Percentiles rank a stretch among this genome's conserved stretches.
These are phyloP conservation scores for Trichoderma sp. DNA, from an alignment of 2,329 filamentous ascomycete species.

Conservation along the genomic window DNA sequence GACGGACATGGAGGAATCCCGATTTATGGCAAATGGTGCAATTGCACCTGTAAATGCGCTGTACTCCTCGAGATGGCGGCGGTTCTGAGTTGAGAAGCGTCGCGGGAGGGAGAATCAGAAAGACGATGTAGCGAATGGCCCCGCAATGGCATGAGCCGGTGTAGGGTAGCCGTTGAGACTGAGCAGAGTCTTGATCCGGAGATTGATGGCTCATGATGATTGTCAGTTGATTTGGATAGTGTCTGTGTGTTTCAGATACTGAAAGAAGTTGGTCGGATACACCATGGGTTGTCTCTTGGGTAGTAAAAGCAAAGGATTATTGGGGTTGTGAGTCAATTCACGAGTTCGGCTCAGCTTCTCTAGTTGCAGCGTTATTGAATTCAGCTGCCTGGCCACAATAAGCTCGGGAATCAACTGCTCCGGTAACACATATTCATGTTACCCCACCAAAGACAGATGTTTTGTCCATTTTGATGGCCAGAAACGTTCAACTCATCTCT, in stretches of 20 bases:
- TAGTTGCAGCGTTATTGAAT: not conserved
- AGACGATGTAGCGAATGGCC: slow-evolving; percentile 41
- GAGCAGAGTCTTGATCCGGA: not conserved
- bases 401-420: not conserved
- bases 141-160: slow-evolving; percentile 50
- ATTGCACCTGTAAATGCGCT: slow-evolving; percentile 43
- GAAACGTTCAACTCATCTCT: not conserved
- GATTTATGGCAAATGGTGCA: slow-evolving; percentile 50
- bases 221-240: not conserved
- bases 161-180: slow-evolving; percentile 22
- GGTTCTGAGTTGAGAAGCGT: slow-evolving; percentile 24
- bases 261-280: too few species aligned
- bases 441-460: not conserved
- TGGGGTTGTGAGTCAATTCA: not conserved
- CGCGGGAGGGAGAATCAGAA: slow-evolving; percentile 40
- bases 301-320: not conserved
- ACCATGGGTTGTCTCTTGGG: too few species aligned
- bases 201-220: not conserved
- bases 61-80: slow-evolving; percentile 22
- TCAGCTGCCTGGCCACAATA: not conserved
- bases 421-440: not conserved
- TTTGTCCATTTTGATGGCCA: not conserved
- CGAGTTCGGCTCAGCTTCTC: not conserved
- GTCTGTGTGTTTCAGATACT: not conserved
- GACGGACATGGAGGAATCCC: slow-evolving; percentile 45